Evolutionary conservation across 2,329 filamentous ascomycete genomes (phyloP).

Genomic region (Cladobotryum mycophilum): DNA sequence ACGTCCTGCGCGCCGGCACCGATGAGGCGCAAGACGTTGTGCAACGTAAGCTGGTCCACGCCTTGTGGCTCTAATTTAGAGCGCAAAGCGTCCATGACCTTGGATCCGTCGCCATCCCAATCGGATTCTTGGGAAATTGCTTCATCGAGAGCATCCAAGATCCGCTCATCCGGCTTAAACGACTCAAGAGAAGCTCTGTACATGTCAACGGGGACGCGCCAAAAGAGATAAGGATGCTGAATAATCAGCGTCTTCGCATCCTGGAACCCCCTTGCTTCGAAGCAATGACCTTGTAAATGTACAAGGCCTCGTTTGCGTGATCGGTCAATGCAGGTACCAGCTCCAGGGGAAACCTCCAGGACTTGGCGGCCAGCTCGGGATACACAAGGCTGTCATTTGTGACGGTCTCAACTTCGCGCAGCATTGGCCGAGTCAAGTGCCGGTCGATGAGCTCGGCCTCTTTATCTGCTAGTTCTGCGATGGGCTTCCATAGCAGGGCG

Average conservation of each 20-base stretch:
- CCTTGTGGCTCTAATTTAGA: constrained; percentile 11
- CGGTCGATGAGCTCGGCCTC: constrained; percentile 20
- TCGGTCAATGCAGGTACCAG: constrained; percentile 21
- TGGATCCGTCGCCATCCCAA: constrained; percentile 12
- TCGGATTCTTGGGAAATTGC: constrained; percentile 14
- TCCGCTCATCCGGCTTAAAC: constrained; percentile 13
- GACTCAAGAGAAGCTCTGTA: constrained; percentile 23
- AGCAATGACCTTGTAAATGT: constrained; percentile 18
- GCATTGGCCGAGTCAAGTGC: constrained; percentile 17
- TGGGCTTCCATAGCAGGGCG: constrained; percentile 24
- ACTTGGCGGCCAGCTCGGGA: constrained; percentile 4
- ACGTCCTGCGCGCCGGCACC: constrained; percentile 25
- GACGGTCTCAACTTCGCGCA: constrained; percentile 18
- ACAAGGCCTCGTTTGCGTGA: constrained; percentile 11
- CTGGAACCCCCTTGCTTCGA: constrained; percentile 21
- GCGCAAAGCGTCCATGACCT: constrained; percentile 16
- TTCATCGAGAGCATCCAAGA: constrained; percentile 20
- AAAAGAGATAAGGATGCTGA: constrained; percentile 33
- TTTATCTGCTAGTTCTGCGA: constrained; percentile 16
- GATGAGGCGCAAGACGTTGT: constrained; percentile 26
- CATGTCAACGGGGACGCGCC: constrained; percentile 26
- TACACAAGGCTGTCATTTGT: constrained; percentile 12
- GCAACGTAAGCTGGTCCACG: constrained; percentile 16
- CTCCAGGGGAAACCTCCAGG: constrained; percentile 20
- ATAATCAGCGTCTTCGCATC: constrained; percentile 17